Conservation (phyloP, 2,329 filamentous ascomycete genomes). For the Fusarium penzigii region DNA sequence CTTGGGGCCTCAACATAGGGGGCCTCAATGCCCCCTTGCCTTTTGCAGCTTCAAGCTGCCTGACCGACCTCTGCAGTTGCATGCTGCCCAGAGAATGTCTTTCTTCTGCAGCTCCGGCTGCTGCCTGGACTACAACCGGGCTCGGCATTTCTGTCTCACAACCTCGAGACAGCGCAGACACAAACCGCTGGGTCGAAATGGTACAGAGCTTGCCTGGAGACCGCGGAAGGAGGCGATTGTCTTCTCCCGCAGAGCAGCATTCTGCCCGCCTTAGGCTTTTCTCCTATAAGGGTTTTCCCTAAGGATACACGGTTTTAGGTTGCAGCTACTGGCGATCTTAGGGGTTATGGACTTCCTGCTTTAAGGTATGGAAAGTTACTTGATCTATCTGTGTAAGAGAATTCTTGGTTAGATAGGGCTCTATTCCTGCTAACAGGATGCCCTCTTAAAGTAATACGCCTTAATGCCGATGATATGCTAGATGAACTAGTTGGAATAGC, state of each 20-base stretch:
- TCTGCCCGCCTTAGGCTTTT: constrained; percentile 7
- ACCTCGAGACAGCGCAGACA: background rate
- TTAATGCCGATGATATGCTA: constrained; percentile 9
- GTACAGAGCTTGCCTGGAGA: constrained; percentile 13
- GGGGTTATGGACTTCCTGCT: constrained; percentile 2
- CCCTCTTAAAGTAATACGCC: constrained; percentile 9
- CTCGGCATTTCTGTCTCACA: constrained; percentile 2
- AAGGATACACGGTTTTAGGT: constrained; percentile 6
- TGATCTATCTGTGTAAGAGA: constrained; percentile 11
- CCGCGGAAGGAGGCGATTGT: constrained; percentile 3
- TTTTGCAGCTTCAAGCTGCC: constrained; percentile 9
- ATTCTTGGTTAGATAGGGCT: constrained; percentile 11
- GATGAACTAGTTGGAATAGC: constrained; percentile 4
- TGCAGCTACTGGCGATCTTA: constrained; percentile 9
- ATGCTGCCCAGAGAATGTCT: constrained; percentile 10
- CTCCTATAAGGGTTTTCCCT: constrained; percentile 9
- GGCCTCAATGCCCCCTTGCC: constrained; percentile 1
- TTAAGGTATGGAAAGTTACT: constrained; percentile 8
- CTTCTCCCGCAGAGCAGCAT: constrained; percentile 5
- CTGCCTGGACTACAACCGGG: constrained; percentile 4
- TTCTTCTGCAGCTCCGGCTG: constrained; percentile 8
- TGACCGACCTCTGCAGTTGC: constrained; percentile 11
- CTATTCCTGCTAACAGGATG: constrained; percentile 7
- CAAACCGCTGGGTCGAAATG: constrained; percentile 7
- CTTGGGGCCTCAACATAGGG: background rate